phyloP scores from a whole-genome alignment of 306 rosid genomes.

The Cucumis sativus region DNA sequence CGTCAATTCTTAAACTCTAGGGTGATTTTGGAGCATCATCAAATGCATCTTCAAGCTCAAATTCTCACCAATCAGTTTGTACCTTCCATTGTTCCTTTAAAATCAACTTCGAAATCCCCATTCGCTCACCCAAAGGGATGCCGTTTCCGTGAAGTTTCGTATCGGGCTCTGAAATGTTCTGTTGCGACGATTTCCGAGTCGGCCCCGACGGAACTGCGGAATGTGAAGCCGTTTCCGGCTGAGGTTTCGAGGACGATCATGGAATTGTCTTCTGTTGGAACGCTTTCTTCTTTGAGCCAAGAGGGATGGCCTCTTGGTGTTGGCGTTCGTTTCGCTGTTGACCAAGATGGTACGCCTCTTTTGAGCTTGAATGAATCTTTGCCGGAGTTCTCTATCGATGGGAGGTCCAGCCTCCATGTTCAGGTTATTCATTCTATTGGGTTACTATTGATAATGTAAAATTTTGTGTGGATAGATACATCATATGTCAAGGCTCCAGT shows the following conservation, averaged over 20 bases:
- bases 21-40: neutral
- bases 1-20: neutral
- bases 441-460: neutral
- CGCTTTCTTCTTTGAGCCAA: conserved; percentile 44
- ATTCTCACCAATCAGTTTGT: conserved; percentile 15
- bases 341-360: conserved; percentile 57
- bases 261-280: conserved; percentile 63
- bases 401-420: conserved; percentile 66
- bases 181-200: conserved; percentile 33
- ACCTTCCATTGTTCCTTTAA: conserved; percentile 22
- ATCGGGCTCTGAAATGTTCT: conserved; percentile 33
- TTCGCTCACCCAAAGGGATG: conserved; percentile 5
- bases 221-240: conserved; percentile 56
- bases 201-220: conserved; percentile 31
- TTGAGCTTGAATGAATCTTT: conserved; percentile 36
- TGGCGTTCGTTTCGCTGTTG: conserved; percentile 71
- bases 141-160: conserved; percentile 15
- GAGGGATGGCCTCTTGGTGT: conserved; percentile 67
- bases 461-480: neutral
- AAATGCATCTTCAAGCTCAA: conserved; percentile 51
- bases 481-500: neutral
- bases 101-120: conserved; percentile 9
- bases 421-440: conserved; percentile 32
- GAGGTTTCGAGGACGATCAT: conserved; percentile 77
- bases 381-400: conserved; percentile 14